phyloP scores from a whole-genome alignment of 805 yeast genomes.

The Cyberlindnera euphorbiae region DNA sequence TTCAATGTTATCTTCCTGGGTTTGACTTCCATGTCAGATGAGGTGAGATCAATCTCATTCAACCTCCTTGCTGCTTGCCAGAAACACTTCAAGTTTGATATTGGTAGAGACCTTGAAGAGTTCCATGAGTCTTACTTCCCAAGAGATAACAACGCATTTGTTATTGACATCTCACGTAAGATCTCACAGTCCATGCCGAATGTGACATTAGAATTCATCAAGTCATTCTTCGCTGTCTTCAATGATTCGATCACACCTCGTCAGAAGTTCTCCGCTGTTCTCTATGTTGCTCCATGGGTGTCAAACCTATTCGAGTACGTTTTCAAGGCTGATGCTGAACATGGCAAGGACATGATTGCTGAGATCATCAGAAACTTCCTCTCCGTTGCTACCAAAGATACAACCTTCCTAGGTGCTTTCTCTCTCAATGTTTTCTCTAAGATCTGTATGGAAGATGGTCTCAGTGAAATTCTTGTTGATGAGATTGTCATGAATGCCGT shows the following conservation, averaged over 20 bases:
- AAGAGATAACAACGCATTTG: constrained; percentile 56
- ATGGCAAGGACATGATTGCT: constrained; percentile 57
- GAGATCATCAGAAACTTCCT: constrained; percentile 60
- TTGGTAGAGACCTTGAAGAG: constrained; percentile 51
- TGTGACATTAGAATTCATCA: constrained; percentile 52
- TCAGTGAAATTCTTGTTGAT: constrained; percentile 56
- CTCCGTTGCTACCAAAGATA: constrained; percentile 47
- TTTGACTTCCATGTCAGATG: constrained; percentile 51
- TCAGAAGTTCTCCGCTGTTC: constrained; percentile 25
- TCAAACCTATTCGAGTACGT: constrained; percentile 58
- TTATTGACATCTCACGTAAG: constrained; percentile 49
- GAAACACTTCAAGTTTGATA: constrained; percentile 51
- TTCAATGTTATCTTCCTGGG: constrained; percentile 66
- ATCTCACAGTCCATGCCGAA: constrained; percentile 54
- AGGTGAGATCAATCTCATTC: constrained; percentile 60
- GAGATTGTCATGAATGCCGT: constrained; percentile 71
- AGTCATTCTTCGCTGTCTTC: constrained; percentile 47
- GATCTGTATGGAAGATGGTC: constrained; percentile 54
- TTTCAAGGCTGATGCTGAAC: constrained; percentile 46
- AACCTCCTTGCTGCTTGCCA: constrained; percentile 57
- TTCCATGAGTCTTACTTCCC: constrained; percentile 66
- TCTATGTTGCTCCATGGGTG: constrained; percentile 71
- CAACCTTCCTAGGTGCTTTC: constrained; percentile 46
- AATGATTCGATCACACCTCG: constrained; percentile 34
- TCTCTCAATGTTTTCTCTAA: constrained; percentile 64